Conservation (phyloP, 352 stramenopile genomes). For the Phytophthora pisi region DNA sequence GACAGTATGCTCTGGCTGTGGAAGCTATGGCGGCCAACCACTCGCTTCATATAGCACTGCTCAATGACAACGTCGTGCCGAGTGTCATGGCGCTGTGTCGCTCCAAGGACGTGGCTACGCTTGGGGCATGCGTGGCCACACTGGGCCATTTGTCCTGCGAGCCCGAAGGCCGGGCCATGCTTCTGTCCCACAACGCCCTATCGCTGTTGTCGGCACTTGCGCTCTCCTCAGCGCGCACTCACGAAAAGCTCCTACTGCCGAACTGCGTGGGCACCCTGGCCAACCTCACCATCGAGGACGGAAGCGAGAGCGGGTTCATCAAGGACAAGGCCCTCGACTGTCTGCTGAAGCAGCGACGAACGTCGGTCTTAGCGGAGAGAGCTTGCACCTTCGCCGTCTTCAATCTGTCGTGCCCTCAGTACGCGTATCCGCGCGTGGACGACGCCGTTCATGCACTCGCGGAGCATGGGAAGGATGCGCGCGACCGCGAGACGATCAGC, state of each 20-base stretch:
- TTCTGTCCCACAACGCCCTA: constrained; percentile 62
- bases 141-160: constrained; percentile 61
- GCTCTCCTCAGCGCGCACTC: constrained; percentile 31
- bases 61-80: constrained; percentile 66
- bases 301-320: constrained; percentile 65
- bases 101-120: constrained; percentile 61
- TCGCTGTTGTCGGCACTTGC: constrained; percentile 44
- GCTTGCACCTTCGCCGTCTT: constrained; percentile 64
- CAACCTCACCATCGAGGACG: constrained; percentile 80
- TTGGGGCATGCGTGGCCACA: constrained; percentile 59
- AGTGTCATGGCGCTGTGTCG: constrained; percentile 65
- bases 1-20: constrained; percentile 65
- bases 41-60: constrained; percentile 50
- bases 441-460: constrained; percentile 67
- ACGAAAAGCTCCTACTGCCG: constrained; percentile 38
- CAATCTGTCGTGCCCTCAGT: constrained; percentile 70
- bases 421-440: constrained; percentile 70
- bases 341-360: constrained; percentile 58
- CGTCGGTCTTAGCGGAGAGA: constrained; percentile 37
- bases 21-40: constrained; percentile 73
- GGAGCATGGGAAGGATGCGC: constrained; percentile 49
- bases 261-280: constrained; percentile 64
- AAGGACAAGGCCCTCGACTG: constrained; percentile 77
- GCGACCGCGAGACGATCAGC: constrained; percentile 54
- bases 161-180: constrained; percentile 49